phyloP scores from a whole-genome alignment of 768 basidiomycete species.

The Lentinula edodes region DNA sequence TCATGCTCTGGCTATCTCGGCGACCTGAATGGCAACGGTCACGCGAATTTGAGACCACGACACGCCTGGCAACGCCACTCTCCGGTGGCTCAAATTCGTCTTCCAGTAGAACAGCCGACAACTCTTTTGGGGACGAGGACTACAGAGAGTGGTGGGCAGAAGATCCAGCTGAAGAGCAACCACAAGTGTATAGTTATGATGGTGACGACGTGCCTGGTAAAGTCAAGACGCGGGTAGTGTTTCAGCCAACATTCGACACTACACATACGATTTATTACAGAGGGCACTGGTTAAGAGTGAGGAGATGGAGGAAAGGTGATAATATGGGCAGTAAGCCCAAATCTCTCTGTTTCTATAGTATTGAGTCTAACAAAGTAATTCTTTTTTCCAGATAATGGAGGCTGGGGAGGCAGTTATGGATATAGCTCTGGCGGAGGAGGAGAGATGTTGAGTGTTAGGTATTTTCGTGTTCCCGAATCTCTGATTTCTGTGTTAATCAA shows the following conservation, averaged over 20 bases:
- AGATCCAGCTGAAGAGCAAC: neutral
- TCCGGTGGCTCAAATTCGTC: slow-evolving; percentile 32
- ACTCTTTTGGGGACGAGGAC: slow-evolving; percentile 52
- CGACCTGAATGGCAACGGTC: slow-evolving; percentile 85
- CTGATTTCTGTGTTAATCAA: neutral
- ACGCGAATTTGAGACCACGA: slow-evolving; percentile 85
- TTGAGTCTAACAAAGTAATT: neutral
- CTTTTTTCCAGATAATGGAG: neutral
- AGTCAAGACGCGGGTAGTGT: slow-evolving; percentile 75
- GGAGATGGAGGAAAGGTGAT: slow-evolving; percentile 63
- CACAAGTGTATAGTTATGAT: slow-evolving; percentile 30
- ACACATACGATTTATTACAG: slow-evolving; percentile 87
- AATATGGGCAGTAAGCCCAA: neutral
- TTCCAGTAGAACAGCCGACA: slow-evolving; percentile 41
- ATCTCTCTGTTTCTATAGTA: neutral
- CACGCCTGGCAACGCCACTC: slow-evolving; percentile 51
- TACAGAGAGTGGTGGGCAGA: slow-evolving; percentile 25
- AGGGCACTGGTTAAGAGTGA: slow-evolving; percentile 79
- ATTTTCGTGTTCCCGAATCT: slow-evolving; percentile 5
- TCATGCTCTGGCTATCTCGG: slow-evolving; percentile 86
- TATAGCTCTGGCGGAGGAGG: slow-evolving; percentile 40
- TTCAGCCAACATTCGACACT: slow-evolving; percentile 84
- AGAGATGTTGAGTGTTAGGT: slow-evolving; percentile 77
- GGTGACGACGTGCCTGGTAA: slow-evolving; percentile 49
- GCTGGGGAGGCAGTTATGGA: neutral